These are phyloP conservation scores for Talaromyces marneffei DNA, from an alignment of 2,329 filamentous ascomycete species.

Conservation along the genomic window DNA sequence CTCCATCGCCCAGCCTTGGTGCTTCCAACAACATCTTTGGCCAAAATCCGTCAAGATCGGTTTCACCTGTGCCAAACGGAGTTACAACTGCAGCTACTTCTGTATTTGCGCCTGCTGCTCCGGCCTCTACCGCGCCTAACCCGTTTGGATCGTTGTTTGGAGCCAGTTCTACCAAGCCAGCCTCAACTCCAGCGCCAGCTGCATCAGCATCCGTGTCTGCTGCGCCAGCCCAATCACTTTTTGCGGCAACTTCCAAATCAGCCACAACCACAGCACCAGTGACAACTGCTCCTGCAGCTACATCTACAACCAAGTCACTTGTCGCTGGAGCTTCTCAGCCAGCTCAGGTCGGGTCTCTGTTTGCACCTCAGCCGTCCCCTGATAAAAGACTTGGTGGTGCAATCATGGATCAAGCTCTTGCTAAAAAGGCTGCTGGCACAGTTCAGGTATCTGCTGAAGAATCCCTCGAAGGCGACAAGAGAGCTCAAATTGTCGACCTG, in stretches of 20 bases:
- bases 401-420: slow-evolving; percentile 1
- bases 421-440: neutral
- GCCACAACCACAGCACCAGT: neutral
- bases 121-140: neutral
- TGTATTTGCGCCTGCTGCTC: slow-evolving; percentile 8
- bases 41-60: neutral
- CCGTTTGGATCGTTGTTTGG: neutral
- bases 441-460: neutral
- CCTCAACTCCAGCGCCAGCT: neutral
- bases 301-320: neutral
- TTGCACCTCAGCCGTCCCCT: neutral
- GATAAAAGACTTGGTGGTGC: neutral
- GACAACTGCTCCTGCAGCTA: neutral
- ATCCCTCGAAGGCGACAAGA: neutral
- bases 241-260: neutral
- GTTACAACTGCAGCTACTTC: slow-evolving; percentile 6
- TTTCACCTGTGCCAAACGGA: slow-evolving; percentile 1
- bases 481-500: slow-evolving; percentile 20
- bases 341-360: neutral
- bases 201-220: neutral
- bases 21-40: slow-evolving; percentile 5
- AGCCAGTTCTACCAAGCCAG: neutral
- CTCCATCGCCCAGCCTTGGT: neutral
- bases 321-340: neutral
- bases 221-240: neutral